Base-by-base conservation (phyloP, 164 flowering plant genomes). In the Sextonia rubra region DNA sequence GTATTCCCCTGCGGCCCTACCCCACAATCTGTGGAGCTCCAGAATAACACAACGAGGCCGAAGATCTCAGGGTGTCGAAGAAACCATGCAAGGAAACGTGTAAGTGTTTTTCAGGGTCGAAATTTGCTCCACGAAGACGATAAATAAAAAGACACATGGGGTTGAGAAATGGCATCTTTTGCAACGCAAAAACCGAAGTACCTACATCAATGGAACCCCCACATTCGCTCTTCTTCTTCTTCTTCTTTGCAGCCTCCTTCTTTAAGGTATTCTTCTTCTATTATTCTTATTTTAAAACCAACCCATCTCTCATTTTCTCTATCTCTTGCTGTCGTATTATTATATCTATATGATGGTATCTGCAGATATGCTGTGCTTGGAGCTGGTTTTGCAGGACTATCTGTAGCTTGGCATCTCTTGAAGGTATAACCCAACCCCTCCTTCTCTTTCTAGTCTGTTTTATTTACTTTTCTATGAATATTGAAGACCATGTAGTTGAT, bases 381-480 rank as follows among this genome's bases (percentile, higher is more conserved):
- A 69, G 99, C 99, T 83, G 98, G 99, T 49, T 95, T 92, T 81
- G 96, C 98, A 73, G 98, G 99, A 2, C 83, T 95, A 68, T 91
- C 98, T 6, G 97, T 93, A 7, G 88, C 85, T 72, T 91, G 94
- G 91, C 91, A 95, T 78, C 85, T 95, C 72, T 76, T 95, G 48
- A 80, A 81, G 80, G 97, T 89, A 29, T 89, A 29, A 32, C 44
- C 18, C 47, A 37, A 63, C 72, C 70, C 47, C 65, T 56, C 67
- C 62, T 74, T 68, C 24, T 58, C 24, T 6, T 32, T 32, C 44
- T 37, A 37, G 44, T 37, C 9, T 37, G 44, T 37, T 37, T 5
- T 37, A 2, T 37, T 32, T 37, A 37, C 44, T 5, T 37, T 37
- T 37, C 44, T 37, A 37, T 37, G 11, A 37, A 37, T 37, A 1